Conservation (phyloP, 2,329 filamentous ascomycete genomes). For the Lithohypha guttulata region DNA sequence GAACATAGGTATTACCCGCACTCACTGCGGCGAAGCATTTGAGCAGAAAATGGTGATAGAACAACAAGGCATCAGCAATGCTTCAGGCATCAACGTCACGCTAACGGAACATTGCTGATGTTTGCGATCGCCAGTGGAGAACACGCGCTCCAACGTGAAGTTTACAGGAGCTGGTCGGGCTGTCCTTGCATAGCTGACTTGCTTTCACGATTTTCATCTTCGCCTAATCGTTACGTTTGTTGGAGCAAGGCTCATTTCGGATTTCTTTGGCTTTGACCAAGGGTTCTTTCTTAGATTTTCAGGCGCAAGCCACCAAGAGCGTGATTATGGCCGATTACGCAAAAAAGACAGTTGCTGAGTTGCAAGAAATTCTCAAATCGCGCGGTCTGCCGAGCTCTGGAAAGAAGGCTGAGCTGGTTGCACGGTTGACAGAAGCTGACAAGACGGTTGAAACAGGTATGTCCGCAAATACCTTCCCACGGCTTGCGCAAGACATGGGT, state of each 20-base stretch:
- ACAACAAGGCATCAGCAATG: no score
- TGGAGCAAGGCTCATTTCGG: not conserved
- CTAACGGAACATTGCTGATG: no score
- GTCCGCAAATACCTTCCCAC: conserved; percentile 11
- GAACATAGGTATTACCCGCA: no score
- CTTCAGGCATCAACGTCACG: no score
- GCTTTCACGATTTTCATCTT: no score
- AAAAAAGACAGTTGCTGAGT: conserved; percentile 41
- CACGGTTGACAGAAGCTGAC: conserved; percentile 37
- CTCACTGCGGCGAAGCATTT: no score
- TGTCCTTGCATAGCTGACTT: no score
- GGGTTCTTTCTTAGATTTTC: not conserved
- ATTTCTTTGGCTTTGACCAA: not conserved
- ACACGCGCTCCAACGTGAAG: no score
- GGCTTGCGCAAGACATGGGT: no score
- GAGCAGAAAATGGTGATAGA: no score
- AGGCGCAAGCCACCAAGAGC: conserved; percentile 3
- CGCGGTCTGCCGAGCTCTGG: conserved; percentile 38
- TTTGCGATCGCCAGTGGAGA: no score
- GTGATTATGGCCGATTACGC: conserved; percentile 32
- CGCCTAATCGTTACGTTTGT: not conserved
- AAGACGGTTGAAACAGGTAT: conserved; percentile 17
- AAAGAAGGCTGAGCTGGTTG: conserved; percentile 41
- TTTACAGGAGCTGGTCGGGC: no score
- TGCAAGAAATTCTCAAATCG: conserved; percentile 39